Evolutionary conservation across 2,329 filamentous ascomycete species (phyloP).

Genomic region (Aureobasidium pullulans): DNA sequence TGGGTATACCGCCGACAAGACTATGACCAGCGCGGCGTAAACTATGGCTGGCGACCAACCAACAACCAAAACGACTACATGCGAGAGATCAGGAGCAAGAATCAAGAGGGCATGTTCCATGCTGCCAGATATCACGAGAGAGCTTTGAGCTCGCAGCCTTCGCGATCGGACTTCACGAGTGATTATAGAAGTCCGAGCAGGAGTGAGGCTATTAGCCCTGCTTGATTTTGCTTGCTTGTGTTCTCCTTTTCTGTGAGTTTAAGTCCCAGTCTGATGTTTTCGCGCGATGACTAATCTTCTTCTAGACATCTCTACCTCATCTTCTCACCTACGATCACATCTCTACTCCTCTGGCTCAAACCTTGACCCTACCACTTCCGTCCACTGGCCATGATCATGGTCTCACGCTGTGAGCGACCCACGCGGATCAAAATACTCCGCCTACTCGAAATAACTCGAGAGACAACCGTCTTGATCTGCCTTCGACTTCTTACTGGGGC

Average conservation of each 20-base stretch:
- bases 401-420: too few species aligned
- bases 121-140: neutral
- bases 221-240: neutral
- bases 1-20: neutral
- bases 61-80: conserved; percentile 7
- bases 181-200: neutral
- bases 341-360: neutral
- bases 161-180: neutral
- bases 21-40: neutral
- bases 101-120: neutral
- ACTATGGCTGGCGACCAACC: conserved; percentile 4
- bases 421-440: too few species aligned
- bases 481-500: too few species aligned
- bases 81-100: neutral
- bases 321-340: too few species aligned
- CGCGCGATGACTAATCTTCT: neutral
- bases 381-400: too few species aligned
- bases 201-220: neutral
- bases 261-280: too few species aligned
- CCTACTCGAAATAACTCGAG: too few species aligned
- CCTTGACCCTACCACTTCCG: neutral
- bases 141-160: neutral
- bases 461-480: too few species aligned
- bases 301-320: neutral
- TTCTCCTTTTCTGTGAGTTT: neutral